Base-by-base conservation (phyloP, 306 rosid genomes). In the Cyamopsis tetragonoloba region DNA sequence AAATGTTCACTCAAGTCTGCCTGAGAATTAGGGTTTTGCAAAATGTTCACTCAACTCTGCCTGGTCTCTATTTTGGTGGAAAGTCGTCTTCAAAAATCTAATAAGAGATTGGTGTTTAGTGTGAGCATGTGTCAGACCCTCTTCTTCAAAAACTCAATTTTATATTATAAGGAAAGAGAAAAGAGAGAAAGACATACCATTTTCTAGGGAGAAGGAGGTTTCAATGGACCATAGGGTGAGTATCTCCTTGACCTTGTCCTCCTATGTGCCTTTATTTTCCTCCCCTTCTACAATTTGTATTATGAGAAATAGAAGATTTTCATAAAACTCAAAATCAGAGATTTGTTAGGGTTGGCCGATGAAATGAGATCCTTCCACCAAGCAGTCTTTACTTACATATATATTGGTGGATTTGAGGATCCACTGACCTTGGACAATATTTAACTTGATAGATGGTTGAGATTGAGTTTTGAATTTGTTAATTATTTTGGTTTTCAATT, bases 391-490 rank as follows among this genome's bases (percentile, higher is more conserved):
- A n/a, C n/a, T n/a, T n/a, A n/a, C n/a, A n/a, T 31, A 7, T 73
- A 74, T 68, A 80, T 44, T 30, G 50, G n/a, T 69, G 61, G 15
- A 44, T 70, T 68, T 62, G 41, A 63, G 50, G 46, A 48, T 15
- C 51, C 22, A 46, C 46, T 54, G 74, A 79, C 87, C 76, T 9
- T 81, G 77, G 88, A 83, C 81, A 62, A 59, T 39, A 23, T 17
- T 72, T 75, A 65, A 83, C 85, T 66, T 26, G 15, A 22, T 38
- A 6, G 34, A 22, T 68, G 83, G 73, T 79, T 81, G 72, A 23
- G 83, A 78, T 76, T 4, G 65, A 48, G 30, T 54, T 34, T 66
- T 27, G 4, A 9, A 32, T 62, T 11, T 32, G 37, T 61, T 27
- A 7, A 46, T 50, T 42, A 9, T 62, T 11, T 26, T 48, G 27